Base-by-base conservation (phyloP, 768 basidiomycete species). In the Mycena latifolia region DNA sequence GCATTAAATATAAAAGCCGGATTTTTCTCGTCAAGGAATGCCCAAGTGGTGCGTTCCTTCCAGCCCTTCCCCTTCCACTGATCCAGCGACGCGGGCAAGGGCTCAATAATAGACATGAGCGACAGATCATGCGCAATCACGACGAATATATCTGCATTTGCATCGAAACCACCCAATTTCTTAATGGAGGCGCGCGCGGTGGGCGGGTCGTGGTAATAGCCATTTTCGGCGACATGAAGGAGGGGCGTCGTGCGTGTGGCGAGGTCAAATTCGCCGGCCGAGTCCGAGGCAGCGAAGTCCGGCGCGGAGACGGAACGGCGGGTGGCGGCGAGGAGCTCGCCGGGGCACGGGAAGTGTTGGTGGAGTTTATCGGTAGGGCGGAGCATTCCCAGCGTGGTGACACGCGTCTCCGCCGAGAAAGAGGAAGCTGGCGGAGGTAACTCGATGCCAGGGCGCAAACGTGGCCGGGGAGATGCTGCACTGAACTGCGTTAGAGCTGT, bases 11-110 rank as follows among this genome's bases (percentile, higher is more conserved):
- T 57, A 73, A n/a, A n/a, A n/a, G n/a, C n/a, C n/a, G n/a, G n/a
- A n/a, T n/a, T n/a, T n/a, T n/a, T n/a, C n/a, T n/a, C n/a, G n/a
- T n/a, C n/a, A n/a, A n/a, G n/a, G n/a, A n/a, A n/a, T n/a, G n/a
- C n/a, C n/a, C n/a, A n/a, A 17, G 52, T 59, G 15, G 45, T 58
- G 46, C 46, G 54, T 0, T 60, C 52, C 61, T 73, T 73, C 70
- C 65, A 71, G 22, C 70, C 70, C 47, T 54, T 53, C 31, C 47
- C 61, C 61, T 73, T 62, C 72, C 72, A 73, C 14, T 47, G n/a
- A 51, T 69, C 55, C n/a, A 71, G 18, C 2, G 14, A 52, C 33
- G 54, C 55, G 2, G 72, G 68, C 39, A 67, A 66, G 27, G 57
- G 39, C 9, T 51, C 66, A 20, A 73, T 47, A 7, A 71, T 29